Evolutionary conservation across 306 rosid genomes (phyloP).

Genomic region (Quercus engelmannii): DNA sequence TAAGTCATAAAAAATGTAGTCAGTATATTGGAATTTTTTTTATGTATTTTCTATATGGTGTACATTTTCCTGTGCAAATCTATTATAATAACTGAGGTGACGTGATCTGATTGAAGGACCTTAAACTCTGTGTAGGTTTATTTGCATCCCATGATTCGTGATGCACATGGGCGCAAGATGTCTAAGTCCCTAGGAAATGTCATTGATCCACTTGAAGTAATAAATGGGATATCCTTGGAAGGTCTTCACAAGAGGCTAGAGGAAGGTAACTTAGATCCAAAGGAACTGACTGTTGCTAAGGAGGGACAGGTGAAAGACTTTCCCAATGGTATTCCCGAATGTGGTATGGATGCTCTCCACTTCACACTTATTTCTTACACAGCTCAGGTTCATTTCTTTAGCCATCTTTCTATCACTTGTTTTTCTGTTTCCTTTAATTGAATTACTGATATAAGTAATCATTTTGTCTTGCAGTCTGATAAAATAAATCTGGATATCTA

Average conservation of each 20-base stretch:
- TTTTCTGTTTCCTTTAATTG: background rate
- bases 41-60: background rate
- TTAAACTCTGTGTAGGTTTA: constrained; percentile 54
- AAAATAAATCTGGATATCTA: constrained; percentile 90
- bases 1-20: background rate
- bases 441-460: background rate
- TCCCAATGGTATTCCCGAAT: constrained; percentile 84
- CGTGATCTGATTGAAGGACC: background rate
- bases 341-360: constrained; percentile 94
- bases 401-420: constrained; percentile 2
- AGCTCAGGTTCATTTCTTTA: constrained; percentile 66
- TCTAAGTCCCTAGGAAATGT: constrained; percentile 96
- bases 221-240: constrained; percentile 72
- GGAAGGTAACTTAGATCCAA: constrained; percentile 86
- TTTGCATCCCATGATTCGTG: constrained; percentile 96
- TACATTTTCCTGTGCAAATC: background rate
- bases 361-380: constrained; percentile 89
- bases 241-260: constrained; percentile 81
- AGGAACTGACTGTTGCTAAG: constrained; percentile 62
- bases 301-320: constrained; percentile 92
- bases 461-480: constrained; percentile 64
- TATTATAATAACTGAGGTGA: background rate
- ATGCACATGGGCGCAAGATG: constrained; percentile 99
- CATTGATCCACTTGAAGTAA: constrained; percentile 90
- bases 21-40: background rate